Evolutionary conservation across 495 filamentous ascomycete genomes (phyloP).

Genomic region (Xylaria nigripes): DNA sequence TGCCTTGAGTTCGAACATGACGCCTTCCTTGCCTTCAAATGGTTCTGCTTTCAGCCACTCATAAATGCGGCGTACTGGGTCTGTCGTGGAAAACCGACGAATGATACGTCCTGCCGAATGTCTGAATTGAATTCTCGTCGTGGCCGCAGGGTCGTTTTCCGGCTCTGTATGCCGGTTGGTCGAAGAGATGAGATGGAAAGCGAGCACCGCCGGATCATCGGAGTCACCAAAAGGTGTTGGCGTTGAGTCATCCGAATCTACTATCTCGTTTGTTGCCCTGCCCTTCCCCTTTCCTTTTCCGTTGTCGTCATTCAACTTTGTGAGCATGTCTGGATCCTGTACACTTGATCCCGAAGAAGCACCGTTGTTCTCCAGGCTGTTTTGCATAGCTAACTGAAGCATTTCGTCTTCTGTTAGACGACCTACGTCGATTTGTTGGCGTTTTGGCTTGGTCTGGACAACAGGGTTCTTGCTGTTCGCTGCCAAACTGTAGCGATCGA

Average conservation of each 20-base stretch:
- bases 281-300: conserved; percentile 69
- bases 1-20: conserved; percentile 71
- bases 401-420: conserved; percentile 95
- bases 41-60: conserved; percentile 93
- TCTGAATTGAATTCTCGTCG: conserved; percentile 85
- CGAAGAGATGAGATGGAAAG: conserved; percentile 60
- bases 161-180: conserved; percentile 73
- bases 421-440: conserved; percentile 63
- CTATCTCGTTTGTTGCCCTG: conserved; percentile 33
- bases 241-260: conserved; percentile 12
- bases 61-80: conserved; percentile 74
- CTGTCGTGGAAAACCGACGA: conserved; percentile 69
- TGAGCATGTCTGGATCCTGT: conserved; percentile 78
- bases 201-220: conserved; percentile 25
- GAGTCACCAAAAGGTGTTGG: conserved; percentile 3
- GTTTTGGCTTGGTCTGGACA: conserved; percentile 65
- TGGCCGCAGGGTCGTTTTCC: conserved; percentile 53
- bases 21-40: conserved; percentile 63
- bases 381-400: conserved; percentile 85
- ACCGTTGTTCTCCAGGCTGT: conserved; percentile 55
- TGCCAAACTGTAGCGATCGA: conserved; percentile 87
- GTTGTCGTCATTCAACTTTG: conserved; percentile 47
- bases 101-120: conserved; percentile 75
- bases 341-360: conserved; percentile 28
- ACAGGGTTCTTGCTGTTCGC: conserved; percentile 88